A percentile compares a stretch with the other conserved stretches of the same genome.
Evolutionary conservation across 2,329 filamentous ascomycete genomes (phyloP).

Genomic region (Fusarium vanettenii): DNA sequence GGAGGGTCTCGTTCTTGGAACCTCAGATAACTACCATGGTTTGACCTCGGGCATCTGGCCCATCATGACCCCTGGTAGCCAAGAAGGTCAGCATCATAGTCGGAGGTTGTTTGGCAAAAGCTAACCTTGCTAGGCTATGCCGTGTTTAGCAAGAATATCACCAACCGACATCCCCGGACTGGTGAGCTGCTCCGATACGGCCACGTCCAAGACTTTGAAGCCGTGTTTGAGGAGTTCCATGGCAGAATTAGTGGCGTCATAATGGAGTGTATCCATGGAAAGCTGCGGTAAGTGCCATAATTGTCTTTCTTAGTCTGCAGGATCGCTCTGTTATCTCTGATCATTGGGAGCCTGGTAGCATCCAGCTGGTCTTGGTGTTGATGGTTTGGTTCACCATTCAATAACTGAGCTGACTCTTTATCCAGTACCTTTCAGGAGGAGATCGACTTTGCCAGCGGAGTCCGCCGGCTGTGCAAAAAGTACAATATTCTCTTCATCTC

Average conservation of each 20-base stretch:
- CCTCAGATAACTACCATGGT: slow-evolving; percentile 31
- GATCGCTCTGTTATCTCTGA: not conserved
- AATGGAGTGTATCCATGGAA: not conserved
- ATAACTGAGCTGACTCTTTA: not conserved
- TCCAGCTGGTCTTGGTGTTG: not conserved
- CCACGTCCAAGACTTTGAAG: slow-evolving; percentile 20
- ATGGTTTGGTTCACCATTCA: not conserved
- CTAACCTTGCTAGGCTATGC: slow-evolving; percentile 12
- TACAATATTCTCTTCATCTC: slow-evolving; percentile 38
- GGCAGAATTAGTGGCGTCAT: not conserved
- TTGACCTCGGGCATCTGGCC: slow-evolving; percentile 27
- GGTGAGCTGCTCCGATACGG: slow-evolving; percentile 22
- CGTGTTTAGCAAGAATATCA: slow-evolving; percentile 21
- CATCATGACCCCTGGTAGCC: slow-evolving; percentile 19
- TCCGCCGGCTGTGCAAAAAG: slow-evolving; percentile 24
- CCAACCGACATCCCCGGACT: slow-evolving; percentile 22
- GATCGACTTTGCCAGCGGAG: slow-evolving; percentile 11
- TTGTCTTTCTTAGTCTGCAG: not conserved
- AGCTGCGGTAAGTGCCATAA: not conserved
- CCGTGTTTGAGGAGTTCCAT: slow-evolving; percentile 8
- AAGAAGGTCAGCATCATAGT: not conserved
- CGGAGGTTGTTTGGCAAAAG: no score
- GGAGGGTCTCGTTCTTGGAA: slow-evolving; percentile 27
- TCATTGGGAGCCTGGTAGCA: not conserved
- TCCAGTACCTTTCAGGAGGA: slow-evolving; percentile 6